Evolutionary conservation across 202 grass and related monocot genomes (phyloP).

Genomic region (Carex arenaria): DNA sequence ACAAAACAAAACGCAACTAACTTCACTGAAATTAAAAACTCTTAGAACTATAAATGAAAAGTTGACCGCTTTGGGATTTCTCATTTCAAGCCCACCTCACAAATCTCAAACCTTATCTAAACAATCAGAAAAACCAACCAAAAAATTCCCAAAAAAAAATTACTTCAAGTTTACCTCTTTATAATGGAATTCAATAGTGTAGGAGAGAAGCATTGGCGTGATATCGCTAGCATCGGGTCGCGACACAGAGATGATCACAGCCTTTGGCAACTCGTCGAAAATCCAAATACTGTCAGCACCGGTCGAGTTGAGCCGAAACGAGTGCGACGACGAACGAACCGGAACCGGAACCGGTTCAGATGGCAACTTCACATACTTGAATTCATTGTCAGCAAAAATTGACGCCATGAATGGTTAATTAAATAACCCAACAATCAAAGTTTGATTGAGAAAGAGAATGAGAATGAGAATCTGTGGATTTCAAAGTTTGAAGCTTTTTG

Average conservation of each 20-base stretch:
- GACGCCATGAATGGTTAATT: not conserved
- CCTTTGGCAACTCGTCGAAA: constrained; percentile 69
- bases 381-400: not conserved
- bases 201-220: constrained; percentile 79
- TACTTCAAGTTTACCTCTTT: constrained; percentile 32
- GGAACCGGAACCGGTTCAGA: constrained; percentile 31
- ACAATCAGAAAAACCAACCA: too few species aligned
- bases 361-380: constrained; percentile 48
- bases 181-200: constrained; percentile 72
- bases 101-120: too few species aligned
- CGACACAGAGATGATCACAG: constrained; percentile 48
- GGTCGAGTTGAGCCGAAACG: constrained; percentile 30
- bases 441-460: not conserved
- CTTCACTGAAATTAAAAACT: too few species aligned
- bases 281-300: constrained; percentile 23
- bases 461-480: not conserved
- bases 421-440: too few species aligned
- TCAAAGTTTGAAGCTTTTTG: not conserved
- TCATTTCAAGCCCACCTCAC: too few species aligned
- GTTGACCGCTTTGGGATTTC: not conserved
- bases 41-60: not conserved
- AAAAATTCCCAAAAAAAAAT: too few species aligned
- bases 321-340: constrained; percentile 11
- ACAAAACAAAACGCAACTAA: too few species aligned
- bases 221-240: constrained; percentile 61